phyloP scores from a whole-genome alignment of 805 yeast species.

The Kuraishia borneana region DNA sequence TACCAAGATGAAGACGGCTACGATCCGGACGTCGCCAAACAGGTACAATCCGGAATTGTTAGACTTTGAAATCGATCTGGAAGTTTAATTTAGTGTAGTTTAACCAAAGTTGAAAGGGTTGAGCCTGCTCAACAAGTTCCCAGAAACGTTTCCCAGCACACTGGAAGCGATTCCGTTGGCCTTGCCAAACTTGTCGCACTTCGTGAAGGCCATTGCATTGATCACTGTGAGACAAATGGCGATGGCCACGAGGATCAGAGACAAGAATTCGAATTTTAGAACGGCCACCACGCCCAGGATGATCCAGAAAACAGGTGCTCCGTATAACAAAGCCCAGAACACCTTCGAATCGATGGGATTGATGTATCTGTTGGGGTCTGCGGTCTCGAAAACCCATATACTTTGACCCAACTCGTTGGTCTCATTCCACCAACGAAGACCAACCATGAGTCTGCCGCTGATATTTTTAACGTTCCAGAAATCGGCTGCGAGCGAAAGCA shows the following conservation, averaged over 20 bases:
- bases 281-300: constrained; percentile 68
- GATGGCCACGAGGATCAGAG: constrained; percentile 50
- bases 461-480: constrained; percentile 92
- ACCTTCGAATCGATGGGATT: constrained; percentile 88
- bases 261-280: constrained; percentile 62
- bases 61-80: background rate
- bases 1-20: background rate
- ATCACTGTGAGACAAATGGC: constrained; percentile 67
- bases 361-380: constrained; percentile 58
- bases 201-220: constrained; percentile 82
- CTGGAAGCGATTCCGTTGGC: constrained; percentile 59
- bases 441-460: constrained; percentile 82
- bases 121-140: constrained; percentile 29
- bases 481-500: constrained; percentile 74
- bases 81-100: background rate
- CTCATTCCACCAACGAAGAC: constrained; percentile 97
- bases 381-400: constrained; percentile 83
- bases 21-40: background rate
- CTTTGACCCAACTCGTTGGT: constrained; percentile 51
- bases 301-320: constrained; percentile 68
- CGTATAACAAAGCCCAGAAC: constrained; percentile 75
- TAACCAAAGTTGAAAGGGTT: constrained; percentile 21
- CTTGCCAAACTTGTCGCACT: constrained; percentile 86
- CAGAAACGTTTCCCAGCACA: constrained; percentile 42
- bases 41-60: background rate